A percentile compares a stretch with the other conserved stretches of the same genome.
Conservation (phyloP, 257 asterid genomes). For the Ophiorrhiza pumila region DNA sequence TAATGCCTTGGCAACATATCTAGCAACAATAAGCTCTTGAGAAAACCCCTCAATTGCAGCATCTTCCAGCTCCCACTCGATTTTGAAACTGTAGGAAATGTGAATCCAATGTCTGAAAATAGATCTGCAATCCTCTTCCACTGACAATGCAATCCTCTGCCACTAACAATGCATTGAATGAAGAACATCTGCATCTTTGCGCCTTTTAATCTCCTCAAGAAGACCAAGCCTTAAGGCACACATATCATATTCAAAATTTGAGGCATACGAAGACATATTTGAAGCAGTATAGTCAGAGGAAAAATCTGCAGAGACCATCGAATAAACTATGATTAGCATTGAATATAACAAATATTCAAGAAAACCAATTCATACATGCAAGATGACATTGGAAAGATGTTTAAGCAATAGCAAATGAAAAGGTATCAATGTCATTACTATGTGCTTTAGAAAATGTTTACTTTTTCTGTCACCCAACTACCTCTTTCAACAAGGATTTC, state of each 20-base stretch:
- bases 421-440: too few relatives aligned
- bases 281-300: conserved; percentile 54
- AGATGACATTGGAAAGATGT: too few relatives aligned
- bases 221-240: conserved; percentile 38
- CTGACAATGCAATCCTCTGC: conserved; percentile 56
- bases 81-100: conserved; percentile 54
- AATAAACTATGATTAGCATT: not conserved
- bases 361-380: too few relatives aligned
- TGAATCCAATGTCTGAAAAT: conserved; percentile 58
- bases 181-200: conserved; percentile 51
- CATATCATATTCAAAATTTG: conserved; percentile 40
- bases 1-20: too few relatives aligned
- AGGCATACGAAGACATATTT: conserved; percentile 26
- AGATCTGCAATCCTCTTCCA: too few relatives aligned
- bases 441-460: too few relatives aligned
- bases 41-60: conserved; percentile 36
- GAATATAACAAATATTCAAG: too few relatives aligned
- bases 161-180: conserved; percentile 54
- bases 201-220: conserved; percentile 57
- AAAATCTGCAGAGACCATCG: conserved; percentile 45
- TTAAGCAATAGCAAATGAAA: too few relatives aligned
- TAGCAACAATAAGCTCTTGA: too few relatives aligned
- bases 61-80: conserved; percentile 31
- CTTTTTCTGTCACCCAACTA: too few relatives aligned
- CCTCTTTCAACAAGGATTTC: too few relatives aligned